Percentiles rank a stretch among this genome's conserved stretches.
phyloP scores from a whole-genome alignment of 169 alveolate genomes.

The Plasmodium knowlesi region DNA sequence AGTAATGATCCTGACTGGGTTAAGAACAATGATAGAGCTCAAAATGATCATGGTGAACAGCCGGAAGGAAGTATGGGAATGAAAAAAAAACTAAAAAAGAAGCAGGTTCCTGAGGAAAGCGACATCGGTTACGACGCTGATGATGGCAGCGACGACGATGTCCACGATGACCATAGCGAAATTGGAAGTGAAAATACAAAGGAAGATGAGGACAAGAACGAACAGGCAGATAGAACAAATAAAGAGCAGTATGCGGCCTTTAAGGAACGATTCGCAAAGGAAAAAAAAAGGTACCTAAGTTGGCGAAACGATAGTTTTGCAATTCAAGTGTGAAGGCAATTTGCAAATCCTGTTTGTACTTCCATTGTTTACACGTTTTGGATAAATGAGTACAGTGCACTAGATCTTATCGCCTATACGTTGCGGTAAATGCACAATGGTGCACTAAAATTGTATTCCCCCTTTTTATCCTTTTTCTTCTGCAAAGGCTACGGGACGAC shows the following conservation, averaged over 20 bases:
- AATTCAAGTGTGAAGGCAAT: background rate
- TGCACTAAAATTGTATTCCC: background rate
- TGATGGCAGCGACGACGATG: background rate
- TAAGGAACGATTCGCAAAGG: conserved; percentile 3
- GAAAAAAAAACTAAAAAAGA: conserved; percentile 1
- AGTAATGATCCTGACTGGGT: background rate
- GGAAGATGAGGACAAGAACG: background rate
- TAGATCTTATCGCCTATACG: background rate
- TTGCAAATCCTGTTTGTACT: background rate
- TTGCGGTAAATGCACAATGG: background rate
- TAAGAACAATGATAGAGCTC: background rate
- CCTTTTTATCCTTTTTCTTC: background rate
- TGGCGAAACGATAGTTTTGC: background rate
- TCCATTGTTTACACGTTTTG: background rate
- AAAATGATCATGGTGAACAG: background rate
- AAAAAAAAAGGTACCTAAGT: conserved; percentile 34
- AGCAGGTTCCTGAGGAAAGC: background rate
- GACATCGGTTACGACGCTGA: background rate
- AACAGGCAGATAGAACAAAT: background rate
- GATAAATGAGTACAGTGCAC: background rate
- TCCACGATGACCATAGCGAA: background rate
- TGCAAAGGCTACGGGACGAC: conserved; percentile 4
- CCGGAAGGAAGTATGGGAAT: background rate
- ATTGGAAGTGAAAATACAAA: background rate
- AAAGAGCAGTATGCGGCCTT: background rate